These are phyloP conservation scores for Rubroshorea leprosula DNA, from an alignment of 345 rosid species.

Conservation along the genomic window DNA sequence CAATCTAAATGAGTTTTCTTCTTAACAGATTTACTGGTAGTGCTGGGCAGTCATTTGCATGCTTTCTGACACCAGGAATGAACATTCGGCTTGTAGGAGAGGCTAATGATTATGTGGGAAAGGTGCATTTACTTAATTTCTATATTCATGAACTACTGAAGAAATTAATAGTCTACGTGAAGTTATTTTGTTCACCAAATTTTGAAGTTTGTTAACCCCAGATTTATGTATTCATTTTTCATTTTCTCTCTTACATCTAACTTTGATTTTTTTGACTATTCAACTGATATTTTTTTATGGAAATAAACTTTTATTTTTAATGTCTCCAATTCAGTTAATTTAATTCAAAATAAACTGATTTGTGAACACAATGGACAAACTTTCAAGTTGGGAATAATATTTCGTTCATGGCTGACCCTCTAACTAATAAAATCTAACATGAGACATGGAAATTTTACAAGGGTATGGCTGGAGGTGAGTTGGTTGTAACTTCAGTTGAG, in stretches of 20 bases:
- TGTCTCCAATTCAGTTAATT: background rate
- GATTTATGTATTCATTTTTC: too few relatives aligned
- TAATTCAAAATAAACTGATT: slow-evolving; percentile 3
- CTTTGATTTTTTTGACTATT: too few relatives aligned
- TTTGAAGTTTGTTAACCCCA: too few relatives aligned
- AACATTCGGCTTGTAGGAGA: slow-evolving; percentile 85
- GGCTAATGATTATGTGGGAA: slow-evolving; percentile 96
- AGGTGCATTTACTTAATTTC: slow-evolving; percentile 42
- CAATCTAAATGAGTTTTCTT: slow-evolving; percentile 23
- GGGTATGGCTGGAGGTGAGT: slow-evolving; percentile 99
- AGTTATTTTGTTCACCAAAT: background rate
- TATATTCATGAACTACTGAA: background rate
- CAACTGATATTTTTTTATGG: background rate
- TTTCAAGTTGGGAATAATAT: background rate
- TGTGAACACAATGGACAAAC: background rate
- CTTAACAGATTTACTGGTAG: slow-evolving; percentile 79
- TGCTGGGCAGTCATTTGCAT: slow-evolving; percentile 95
- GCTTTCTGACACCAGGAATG: slow-evolving; percentile 98
- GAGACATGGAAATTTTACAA: slow-evolving; percentile 22
- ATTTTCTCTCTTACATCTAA: too few relatives aligned
- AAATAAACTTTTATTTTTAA: too few relatives aligned
- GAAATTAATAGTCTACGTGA: slow-evolving; percentile 1
- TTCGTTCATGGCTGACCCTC: background rate
- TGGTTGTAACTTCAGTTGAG: slow-evolving; percentile 81
- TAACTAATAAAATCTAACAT: slow-evolving; percentile 17